Evolutionary conservation across 1,139 yeast genomes (phyloP).

Genomic region (Williopsis jadinii): DNA sequence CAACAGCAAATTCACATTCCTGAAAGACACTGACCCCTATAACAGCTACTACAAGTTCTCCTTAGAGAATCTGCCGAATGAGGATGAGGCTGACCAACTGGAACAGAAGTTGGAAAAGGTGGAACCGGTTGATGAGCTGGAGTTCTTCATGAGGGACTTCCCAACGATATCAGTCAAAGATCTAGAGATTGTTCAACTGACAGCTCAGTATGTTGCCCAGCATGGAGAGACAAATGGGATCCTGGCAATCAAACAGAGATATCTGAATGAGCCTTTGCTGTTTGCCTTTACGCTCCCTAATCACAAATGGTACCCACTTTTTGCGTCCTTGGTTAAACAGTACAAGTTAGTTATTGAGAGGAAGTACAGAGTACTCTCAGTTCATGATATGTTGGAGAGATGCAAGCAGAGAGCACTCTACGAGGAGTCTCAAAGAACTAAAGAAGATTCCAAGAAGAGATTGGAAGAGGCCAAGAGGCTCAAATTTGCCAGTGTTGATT

Average conservation of each 20-base stretch:
- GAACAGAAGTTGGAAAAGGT: slow-evolving; percentile 1
- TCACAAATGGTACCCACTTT: slow-evolving; percentile 60
- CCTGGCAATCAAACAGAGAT: slow-evolving; percentile 25
- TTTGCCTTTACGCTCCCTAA: slow-evolving; percentile 58
- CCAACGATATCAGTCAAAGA: slow-evolving; percentile 60
- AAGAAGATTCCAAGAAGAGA: slow-evolving; percentile 27
- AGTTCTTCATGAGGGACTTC: slow-evolving; percentile 37
- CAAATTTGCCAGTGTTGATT: slow-evolving; percentile 72
- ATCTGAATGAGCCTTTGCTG: slow-evolving; percentile 39
- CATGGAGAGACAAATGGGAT: slow-evolving; percentile 41
- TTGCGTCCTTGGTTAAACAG: slow-evolving; percentile 44
- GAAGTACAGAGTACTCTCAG: slow-evolving; percentile 14
- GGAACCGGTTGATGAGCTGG: slow-evolving; percentile 17
- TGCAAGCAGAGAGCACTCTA: slow-evolving; percentile 57
- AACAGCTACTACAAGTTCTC: slow-evolving; percentile 49
- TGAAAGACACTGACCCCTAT: slow-evolving; percentile 47
- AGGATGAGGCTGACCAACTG: slow-evolving; percentile 2
- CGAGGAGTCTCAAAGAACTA: slow-evolving; percentile 33
- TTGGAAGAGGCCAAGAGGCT: slow-evolving; percentile 33
- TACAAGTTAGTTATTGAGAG: slow-evolving; percentile 16
- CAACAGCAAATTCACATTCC: slow-evolving; percentile 51
- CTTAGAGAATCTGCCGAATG: slow-evolving; percentile 17
- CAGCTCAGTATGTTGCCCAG: slow-evolving; percentile 56
- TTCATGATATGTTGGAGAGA: slow-evolving; percentile 35
- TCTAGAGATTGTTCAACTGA: slow-evolving; percentile 58